Evolutionary conservation across 495 filamentous ascomycete genomes (phyloP).

Genomic region (Hyaloscypha variabilis): DNA sequence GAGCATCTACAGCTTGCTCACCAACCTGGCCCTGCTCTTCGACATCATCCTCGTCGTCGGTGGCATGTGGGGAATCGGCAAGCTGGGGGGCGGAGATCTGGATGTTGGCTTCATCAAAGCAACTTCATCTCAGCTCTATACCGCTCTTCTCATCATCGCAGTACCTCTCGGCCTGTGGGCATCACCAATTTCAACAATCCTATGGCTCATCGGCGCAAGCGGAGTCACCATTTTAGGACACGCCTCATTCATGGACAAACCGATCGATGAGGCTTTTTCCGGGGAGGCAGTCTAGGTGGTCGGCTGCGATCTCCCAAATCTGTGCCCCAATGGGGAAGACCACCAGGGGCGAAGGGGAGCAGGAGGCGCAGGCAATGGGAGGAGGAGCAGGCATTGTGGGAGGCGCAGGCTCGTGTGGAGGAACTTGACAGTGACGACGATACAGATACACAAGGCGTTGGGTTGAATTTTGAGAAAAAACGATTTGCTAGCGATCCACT

Average conservation of each 20-base stretch:
- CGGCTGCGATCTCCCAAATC: constrained; percentile 98
- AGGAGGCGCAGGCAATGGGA: constrained; percentile 59
- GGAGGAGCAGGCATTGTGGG: constrained; percentile 47
- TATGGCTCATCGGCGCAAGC: constrained; percentile 95
- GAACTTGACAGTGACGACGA: constrained; percentile 73
- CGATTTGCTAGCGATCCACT: constrained; percentile 60
- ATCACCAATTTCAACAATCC: constrained; percentile 74
- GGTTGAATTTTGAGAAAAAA: constrained; percentile 44
- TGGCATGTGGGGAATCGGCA: constrained; percentile 88
- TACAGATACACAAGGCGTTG: constrained; percentile 61
- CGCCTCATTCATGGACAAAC: constrained; percentile 95
- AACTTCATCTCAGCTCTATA: constrained; percentile 95
- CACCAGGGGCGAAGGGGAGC: constrained; percentile 81
- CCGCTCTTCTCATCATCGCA: constrained; percentile 75
- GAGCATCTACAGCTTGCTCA: constrained; percentile 91
- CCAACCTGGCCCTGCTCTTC: constrained; percentile 81
- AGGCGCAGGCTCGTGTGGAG: constrained; percentile 60
- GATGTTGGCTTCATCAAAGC: constrained; percentile 79
- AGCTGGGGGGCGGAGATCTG: constrained; percentile 83
- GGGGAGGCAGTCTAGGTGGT: constrained; percentile 99
- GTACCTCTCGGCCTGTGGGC: constrained; percentile 84
- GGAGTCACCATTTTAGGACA: constrained; percentile 93
- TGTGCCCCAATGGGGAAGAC: constrained; percentile 98
- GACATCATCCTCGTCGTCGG: constrained; percentile 84
- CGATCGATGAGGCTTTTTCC: constrained; percentile 99